Evolutionary conservation across 148 eudicot species (phyloP).

Genomic region (Hydrangea macrophylla): DNA sequence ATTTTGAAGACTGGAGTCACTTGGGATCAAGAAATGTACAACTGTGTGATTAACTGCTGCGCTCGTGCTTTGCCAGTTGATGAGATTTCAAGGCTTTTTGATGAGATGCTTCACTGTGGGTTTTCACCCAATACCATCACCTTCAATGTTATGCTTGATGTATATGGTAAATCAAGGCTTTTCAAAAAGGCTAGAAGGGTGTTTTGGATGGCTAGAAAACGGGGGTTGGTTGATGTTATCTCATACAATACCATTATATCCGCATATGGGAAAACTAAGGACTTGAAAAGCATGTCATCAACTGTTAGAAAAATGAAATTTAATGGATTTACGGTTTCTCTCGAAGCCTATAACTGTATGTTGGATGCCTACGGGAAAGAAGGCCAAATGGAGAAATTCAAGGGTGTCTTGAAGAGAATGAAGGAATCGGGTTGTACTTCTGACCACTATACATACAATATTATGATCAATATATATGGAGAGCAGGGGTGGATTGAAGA

Average conservation of each 20-base stretch:
- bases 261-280: conserved; percentile 62
- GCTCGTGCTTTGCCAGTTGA: conserved; percentile 83
- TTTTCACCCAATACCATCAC: conserved; percentile 73
- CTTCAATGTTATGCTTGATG: conserved; percentile 77
- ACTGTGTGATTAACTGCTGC: conserved; percentile 88
- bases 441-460: conserved; percentile 79
- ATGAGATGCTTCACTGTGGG: conserved; percentile 79
- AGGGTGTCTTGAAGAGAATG: conserved; percentile 58
- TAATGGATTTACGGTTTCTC: conserved; percentile 82
- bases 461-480: conserved; percentile 82
- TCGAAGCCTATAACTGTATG: conserved; percentile 93
- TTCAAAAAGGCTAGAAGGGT: conserved; percentile 71
- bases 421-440: conserved; percentile 50
- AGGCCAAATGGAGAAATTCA: conserved; percentile 75
- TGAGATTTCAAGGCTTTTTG: conserved; percentile 84
- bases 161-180: conserved; percentile 72
- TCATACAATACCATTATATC: conserved; percentile 91
- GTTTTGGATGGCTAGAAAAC: conserved; percentile 75
- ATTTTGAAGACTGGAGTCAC: conserved; percentile 49
- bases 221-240: conserved; percentile 61
- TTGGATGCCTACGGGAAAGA: conserved; percentile 84
- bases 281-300: conserved; percentile 59
- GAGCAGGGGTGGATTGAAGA: conserved; percentile 92
- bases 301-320: conserved; percentile 66
- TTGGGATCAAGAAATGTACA: conserved; percentile 96